Percentiles rank a stretch among this genome's conserved stretches.
These are phyloP conservation scores for Begonia fuchsioides DNA, from an alignment of 306 rosid genomes.

Conservation along the genomic window DNA sequence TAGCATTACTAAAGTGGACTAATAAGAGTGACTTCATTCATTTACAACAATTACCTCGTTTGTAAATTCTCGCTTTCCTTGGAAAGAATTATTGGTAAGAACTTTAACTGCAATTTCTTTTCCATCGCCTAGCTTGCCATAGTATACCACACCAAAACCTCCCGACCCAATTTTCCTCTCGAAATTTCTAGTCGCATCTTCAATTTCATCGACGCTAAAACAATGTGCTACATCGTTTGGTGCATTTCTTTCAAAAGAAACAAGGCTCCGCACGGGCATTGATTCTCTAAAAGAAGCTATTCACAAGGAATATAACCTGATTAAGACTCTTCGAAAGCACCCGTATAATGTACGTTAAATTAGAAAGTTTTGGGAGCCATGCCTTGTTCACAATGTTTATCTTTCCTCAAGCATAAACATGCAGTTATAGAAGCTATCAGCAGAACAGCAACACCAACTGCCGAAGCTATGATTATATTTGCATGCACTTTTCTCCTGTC, in stretches of 20 bases:
- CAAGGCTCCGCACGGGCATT: slow-evolving; percentile 35
- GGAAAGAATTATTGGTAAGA: slow-evolving; percentile 59
- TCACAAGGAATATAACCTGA: slow-evolving; percentile 11
- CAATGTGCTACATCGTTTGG: slow-evolving; percentile 76
- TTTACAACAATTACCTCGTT: slow-evolving; percentile 42
- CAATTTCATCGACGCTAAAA: slow-evolving; percentile 55
- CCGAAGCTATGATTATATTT: slow-evolving; percentile 47
- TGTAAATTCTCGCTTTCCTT: slow-evolving; percentile 94
- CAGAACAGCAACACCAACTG: slow-evolving; percentile 66
- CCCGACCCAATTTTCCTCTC: slow-evolving; percentile 83
- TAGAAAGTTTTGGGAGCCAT: background rate
- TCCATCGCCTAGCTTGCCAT: slow-evolving; percentile 65
- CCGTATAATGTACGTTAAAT: background rate
- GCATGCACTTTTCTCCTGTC: slow-evolving; percentile 24
- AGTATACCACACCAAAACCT: slow-evolving; percentile 88
- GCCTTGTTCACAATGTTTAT: slow-evolving; percentile 40
- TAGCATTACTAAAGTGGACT: too few species aligned
- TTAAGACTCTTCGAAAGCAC: slow-evolving; percentile 11
- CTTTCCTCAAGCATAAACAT: slow-evolving; percentile 38
- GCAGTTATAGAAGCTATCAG: slow-evolving; percentile 53
- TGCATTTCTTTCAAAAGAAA: slow-evolving; percentile 37
- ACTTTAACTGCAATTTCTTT: slow-evolving; percentile 93
- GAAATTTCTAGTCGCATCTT: slow-evolving; percentile 59
- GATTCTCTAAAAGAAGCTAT: slow-evolving; percentile 35
- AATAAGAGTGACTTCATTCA: too few species aligned